phyloP scores from a whole-genome alignment of 1,284 basidiomycete species.

The Cerrena zonata region DNA sequence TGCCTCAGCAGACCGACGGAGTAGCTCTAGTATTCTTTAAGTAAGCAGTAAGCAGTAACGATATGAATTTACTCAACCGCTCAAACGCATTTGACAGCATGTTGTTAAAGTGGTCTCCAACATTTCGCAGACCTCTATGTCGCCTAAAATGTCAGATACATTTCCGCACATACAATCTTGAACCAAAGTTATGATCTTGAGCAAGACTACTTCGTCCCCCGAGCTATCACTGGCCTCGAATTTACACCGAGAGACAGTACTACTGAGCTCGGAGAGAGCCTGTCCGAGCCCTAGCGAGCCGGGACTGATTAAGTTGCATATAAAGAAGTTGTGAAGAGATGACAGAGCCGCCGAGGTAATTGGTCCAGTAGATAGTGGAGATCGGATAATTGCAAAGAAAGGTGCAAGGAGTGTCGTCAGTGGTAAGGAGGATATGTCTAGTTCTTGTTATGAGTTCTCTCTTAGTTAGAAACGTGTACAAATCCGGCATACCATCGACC shows the following conservation, averaged over 20 bases:
- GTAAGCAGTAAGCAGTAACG: not conserved
- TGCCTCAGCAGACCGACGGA: slow-evolving; percentile 89
- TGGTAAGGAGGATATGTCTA: slow-evolving; percentile 56
- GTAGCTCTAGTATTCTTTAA: slow-evolving; percentile 47
- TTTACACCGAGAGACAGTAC: slow-evolving; percentile 89
- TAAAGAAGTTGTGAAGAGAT: slow-evolving; percentile 82
- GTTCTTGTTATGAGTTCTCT: too few relatives aligned
- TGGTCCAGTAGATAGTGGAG: slow-evolving; percentile 87
- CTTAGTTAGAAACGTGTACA: not conserved
- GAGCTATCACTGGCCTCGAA: slow-evolving; percentile 96
- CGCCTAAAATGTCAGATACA: slow-evolving; percentile 70
- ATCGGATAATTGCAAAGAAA: slow-evolving; percentile 90
- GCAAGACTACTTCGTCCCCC: slow-evolving; percentile 91
- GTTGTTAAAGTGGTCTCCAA: slow-evolving; percentile 96
- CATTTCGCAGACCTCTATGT: slow-evolving; percentile 96
- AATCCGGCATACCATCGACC: slow-evolving; percentile 57
- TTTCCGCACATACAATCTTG: slow-evolving; percentile 73
- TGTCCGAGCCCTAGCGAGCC: slow-evolving; percentile 47
- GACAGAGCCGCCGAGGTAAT: slow-evolving; percentile 88
- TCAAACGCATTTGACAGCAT: slow-evolving; percentile 92
- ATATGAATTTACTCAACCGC: slow-evolving; percentile 63
- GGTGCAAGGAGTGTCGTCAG: slow-evolving; percentile 69
- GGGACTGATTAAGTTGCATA: slow-evolving; percentile 66
- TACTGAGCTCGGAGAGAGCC: slow-evolving; percentile 81
- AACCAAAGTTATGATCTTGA: slow-evolving; percentile 89